Percentiles rank a stretch among this genome's conserved stretches.
phyloP scores from a whole-genome alignment of 1,284 basidiomycete species.

The Rhodotorula glutinis region DNA sequence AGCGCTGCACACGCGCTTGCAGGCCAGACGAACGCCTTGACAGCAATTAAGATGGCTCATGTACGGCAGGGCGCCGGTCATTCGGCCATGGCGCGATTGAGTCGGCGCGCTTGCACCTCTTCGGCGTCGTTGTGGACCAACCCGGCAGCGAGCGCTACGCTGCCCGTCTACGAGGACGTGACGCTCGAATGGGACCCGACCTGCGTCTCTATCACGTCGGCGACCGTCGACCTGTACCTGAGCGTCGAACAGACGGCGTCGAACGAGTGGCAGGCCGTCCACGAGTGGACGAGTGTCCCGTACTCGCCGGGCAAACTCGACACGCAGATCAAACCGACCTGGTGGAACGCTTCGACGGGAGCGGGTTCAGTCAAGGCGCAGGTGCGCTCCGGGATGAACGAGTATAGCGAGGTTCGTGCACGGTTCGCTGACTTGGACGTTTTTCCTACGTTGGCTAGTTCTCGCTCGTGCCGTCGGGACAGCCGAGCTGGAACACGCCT shows the following conservation, averaged over 20 bases:
- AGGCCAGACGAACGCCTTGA: not conserved
- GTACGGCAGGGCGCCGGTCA: not conserved
- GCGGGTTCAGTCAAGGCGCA: conserved; percentile 33
- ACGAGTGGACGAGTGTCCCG: conserved; percentile 30
- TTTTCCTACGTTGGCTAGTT: conserved; percentile 8
- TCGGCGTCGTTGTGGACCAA: conserved; percentile 23
- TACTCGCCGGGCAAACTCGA: conserved; percentile 17
- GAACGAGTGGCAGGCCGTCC: conserved; percentile 19
- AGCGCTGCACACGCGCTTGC: not conserved
- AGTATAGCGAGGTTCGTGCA: not conserved
- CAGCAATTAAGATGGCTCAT: not conserved
- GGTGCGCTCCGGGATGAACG: conserved; percentile 3
- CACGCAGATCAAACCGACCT: conserved; percentile 34
- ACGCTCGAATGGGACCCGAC: conserved; percentile 26
- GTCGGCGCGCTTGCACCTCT: conserved; percentile 13
- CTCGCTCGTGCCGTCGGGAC: conserved; percentile 25
- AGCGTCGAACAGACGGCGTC: conserved; percentile 14
- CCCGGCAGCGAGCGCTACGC: conserved; percentile 11
- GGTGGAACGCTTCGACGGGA: conserved; percentile 39
- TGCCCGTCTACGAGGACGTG: conserved; percentile 31
- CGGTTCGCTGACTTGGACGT: too few species aligned
- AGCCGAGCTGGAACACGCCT: conserved; percentile 37
- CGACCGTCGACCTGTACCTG: conserved; percentile 36
- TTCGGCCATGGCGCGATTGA: not conserved
- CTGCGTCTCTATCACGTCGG: conserved; percentile 12